Conservation (phyloP, 2,329 filamentous ascomycete species). For the Colletotrichum horii region DNA sequence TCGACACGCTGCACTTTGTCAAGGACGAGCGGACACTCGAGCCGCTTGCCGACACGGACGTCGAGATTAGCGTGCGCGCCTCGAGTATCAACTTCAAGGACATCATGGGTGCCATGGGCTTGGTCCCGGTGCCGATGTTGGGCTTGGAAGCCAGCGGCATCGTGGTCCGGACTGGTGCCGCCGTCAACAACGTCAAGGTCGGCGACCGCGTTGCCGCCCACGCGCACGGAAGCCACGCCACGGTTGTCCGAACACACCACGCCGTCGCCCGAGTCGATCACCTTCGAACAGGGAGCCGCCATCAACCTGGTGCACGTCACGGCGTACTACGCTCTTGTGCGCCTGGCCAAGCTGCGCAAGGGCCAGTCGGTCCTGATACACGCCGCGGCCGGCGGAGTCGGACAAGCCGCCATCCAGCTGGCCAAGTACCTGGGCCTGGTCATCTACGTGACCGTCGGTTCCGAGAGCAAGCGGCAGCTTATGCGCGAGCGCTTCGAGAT, state of each 20-base stretch:
- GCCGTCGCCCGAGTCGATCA: constrained; percentile 30
- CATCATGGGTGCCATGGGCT: constrained; percentile 32
- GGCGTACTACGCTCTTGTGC: constrained; percentile 33
- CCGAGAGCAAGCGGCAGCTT: constrained; percentile 31
- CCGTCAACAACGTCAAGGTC: constrained; percentile 2
- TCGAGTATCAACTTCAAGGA: constrained; percentile 40
- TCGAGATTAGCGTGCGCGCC: constrained; percentile 36
- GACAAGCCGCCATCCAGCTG: constrained; percentile 30
- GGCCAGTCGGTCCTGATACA: constrained; percentile 31
- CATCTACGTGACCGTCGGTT: constrained; percentile 37
- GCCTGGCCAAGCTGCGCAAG: constrained; percentile 30
- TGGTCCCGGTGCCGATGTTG: constrained; percentile 25
- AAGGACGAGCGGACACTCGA: constrained; percentile 26
- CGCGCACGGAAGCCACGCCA: neutral
- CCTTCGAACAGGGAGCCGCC: constrained; percentile 36
- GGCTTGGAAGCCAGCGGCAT: constrained; percentile 31
- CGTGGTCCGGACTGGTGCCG: constrained; percentile 22
- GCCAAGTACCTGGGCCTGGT: constrained; percentile 31
- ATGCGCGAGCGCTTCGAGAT: constrained; percentile 29
- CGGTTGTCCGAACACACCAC: neutral
- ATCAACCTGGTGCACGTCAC: constrained; percentile 33
- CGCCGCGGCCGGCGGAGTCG: constrained; percentile 29
- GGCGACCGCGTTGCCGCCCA: constrained; percentile 13
- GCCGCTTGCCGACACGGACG: constrained; percentile 23
- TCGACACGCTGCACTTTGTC: constrained; percentile 31